These are phyloP conservation scores for Picochlorum sp. DNA, from an alignment of 139 green algal genomes.

Conservation along the genomic window DNA sequence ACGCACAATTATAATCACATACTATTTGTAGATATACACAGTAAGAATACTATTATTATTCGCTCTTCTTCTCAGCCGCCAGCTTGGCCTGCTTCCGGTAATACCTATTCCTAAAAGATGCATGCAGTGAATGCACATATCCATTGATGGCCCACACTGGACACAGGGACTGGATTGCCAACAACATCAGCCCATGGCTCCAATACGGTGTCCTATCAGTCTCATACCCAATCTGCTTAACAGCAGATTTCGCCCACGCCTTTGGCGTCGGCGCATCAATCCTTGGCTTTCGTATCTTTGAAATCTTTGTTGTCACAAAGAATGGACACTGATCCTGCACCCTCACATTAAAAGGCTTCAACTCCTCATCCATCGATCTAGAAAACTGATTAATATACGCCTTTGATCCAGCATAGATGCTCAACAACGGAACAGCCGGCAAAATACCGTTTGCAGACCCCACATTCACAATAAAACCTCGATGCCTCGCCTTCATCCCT, in stretches of 20 bases:
- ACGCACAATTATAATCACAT: background rate
- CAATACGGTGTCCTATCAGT: constrained; percentile 49
- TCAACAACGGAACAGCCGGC: constrained; percentile 58
- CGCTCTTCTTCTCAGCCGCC: constrained; percentile 8
- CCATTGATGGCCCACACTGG: constrained; percentile 30
- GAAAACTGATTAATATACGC: constrained; percentile 49
- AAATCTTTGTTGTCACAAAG: constrained; percentile 77
- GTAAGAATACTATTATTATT: constrained; percentile 1
- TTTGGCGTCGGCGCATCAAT: constrained; percentile 42
- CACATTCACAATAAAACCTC: constrained; percentile 68
- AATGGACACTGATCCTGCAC: constrained; percentile 69
- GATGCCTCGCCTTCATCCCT: constrained; percentile 54
- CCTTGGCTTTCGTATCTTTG: constrained; percentile 57
- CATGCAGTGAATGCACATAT: constrained; percentile 45
- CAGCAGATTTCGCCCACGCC: constrained; percentile 31
- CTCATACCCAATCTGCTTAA: constrained; percentile 52
- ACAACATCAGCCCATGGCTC: constrained; percentile 49
- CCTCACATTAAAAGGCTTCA: constrained; percentile 36
- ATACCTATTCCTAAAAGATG: constrained; percentile 24
- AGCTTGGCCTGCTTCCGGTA: constrained; percentile 21
- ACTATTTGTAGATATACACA: constrained; percentile 7
- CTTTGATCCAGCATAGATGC: constrained; percentile 73
- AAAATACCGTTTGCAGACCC: constrained; percentile 47
- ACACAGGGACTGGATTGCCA: constrained; percentile 13
- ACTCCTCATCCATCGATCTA: constrained; percentile 48